These are phyloP conservation scores for Aspergillus amoenus DNA, from an alignment of 2,329 filamentous ascomycete genomes.

Conservation along the genomic window DNA sequence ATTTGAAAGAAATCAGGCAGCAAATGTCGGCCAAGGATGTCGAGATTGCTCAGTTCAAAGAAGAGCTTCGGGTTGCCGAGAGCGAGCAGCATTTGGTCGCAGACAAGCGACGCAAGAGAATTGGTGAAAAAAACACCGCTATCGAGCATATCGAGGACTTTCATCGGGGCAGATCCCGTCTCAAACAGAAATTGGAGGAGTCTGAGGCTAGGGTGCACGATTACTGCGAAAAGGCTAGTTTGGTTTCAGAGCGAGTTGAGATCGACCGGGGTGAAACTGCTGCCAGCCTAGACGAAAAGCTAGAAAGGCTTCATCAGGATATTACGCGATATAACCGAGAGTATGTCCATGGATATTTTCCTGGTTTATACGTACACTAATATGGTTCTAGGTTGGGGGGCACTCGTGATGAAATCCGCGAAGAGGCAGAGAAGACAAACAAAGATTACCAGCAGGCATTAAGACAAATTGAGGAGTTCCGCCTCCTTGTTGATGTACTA, in stretches of 20 bases:
- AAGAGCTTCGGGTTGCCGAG: conserved; percentile 56
- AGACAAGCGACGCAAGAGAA: conserved; percentile 52
- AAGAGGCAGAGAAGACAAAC: conserved; percentile 41
- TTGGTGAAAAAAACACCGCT: conserved; percentile 64
- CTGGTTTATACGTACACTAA: conserved; percentile 24
- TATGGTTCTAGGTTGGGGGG: conserved; percentile 53
- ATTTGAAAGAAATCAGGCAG: conserved; percentile 37
- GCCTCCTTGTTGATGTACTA: conserved; percentile 40
- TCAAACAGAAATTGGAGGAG: conserved; percentile 50
- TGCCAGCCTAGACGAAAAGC: conserved; percentile 49
- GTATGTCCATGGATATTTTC: conserved; percentile 26
- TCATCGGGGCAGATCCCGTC: conserved; percentile 46
- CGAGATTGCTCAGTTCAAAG: conserved; percentile 35
- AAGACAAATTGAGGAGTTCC: conserved; percentile 39
- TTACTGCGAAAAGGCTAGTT: conserved; percentile 56
- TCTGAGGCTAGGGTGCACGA: conserved; percentile 52
- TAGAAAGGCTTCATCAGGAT: conserved; percentile 56
- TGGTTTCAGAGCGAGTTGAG: conserved; percentile 58
- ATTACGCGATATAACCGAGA: conserved; percentile 57
- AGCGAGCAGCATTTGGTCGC: conserved; percentile 52
- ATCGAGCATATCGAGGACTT: conserved; percentile 53
- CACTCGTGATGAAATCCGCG: conserved; percentile 63
- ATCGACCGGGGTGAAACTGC: conserved; percentile 66
- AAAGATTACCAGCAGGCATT: conserved; percentile 37
- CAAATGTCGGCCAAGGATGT: conserved; percentile 33